Percentiles rank a stretch among this genome's conserved stretches.
phyloP scores from a whole-genome alignment of 2,329 filamentous ascomycete species.

The Fusarium fracticaudum region DNA sequence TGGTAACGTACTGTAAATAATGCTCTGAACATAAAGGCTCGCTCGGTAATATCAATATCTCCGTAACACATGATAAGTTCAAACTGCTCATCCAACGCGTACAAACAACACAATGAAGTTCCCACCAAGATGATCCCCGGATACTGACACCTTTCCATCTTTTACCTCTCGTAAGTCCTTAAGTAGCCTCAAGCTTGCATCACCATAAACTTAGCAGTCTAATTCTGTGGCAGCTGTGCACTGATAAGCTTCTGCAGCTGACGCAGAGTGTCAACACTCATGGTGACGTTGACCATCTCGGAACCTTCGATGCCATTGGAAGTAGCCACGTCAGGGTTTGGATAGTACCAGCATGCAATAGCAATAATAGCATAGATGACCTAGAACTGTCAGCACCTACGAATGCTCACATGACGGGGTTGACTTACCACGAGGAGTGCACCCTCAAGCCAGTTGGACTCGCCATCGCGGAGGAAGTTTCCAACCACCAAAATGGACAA shows the following conservation, averaged over 20 bases:
- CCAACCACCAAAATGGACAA: constrained; percentile 78
- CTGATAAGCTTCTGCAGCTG: constrained; percentile 42
- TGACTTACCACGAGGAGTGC: constrained; percentile 68
- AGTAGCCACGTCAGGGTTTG: constrained; percentile 52
- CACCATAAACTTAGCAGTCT: fast-evolving
- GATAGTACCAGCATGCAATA: constrained; percentile 57
- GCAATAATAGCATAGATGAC: constrained; percentile 56
- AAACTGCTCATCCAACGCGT: fast-evolving
- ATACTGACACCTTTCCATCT: neutral
- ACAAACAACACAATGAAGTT: fast-evolving
- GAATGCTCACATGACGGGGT: fast-evolving
- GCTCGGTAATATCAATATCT: too few relatives aligned
- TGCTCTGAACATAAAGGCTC: neutral
- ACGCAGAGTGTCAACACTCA: constrained; percentile 44
- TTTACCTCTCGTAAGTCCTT: fast-evolving
- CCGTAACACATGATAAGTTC: fast-evolving
- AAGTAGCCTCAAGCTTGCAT: fast-evolving
- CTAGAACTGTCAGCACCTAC: constrained; percentile 19
- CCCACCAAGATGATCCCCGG: fast-evolving
- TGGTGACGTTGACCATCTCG: constrained; percentile 42
- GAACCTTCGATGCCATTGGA: constrained; percentile 44
- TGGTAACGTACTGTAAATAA: neutral
- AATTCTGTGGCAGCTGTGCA: constrained; percentile 17
- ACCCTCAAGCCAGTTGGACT: constrained; percentile 81
- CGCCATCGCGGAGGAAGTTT: constrained; percentile 78